Percentiles rank a stretch among this genome's conserved stretches.
Evolutionary conservation across 768 basidiomycete species (phyloP).

Genomic region (Nidula microcarpa): DNA sequence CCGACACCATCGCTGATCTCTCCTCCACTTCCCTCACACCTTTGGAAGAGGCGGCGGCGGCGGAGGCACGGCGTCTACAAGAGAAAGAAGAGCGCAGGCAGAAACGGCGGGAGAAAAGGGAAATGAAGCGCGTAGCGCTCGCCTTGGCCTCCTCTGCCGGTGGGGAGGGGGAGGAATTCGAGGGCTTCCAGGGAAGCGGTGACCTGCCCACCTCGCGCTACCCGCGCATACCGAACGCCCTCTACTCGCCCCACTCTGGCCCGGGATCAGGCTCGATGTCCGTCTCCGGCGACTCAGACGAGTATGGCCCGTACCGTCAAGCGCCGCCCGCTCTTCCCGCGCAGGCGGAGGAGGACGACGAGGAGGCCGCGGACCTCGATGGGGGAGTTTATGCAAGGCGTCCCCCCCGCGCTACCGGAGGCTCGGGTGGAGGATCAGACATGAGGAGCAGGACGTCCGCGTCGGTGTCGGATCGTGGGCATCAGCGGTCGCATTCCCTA

Average conservation of each 20-base stretch:
- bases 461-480: constrained; percentile 24
- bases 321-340: neutral
- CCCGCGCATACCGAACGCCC: too few species aligned
- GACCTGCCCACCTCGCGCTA: too few species aligned
- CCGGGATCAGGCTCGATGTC: too few species aligned
- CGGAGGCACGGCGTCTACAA: constrained; percentile 33
- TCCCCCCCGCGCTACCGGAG: constrained; percentile 14
- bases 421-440: constrained; percentile 44
- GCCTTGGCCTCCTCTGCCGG: constrained; percentile 32
- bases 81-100: constrained; percentile 50
- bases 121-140: constrained; percentile 27
- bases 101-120: constrained; percentile 29
- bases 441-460: constrained; percentile 61
- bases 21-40: constrained; percentile 21
- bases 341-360: constrained; percentile 32
- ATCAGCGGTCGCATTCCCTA: too few species aligned
- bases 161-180: constrained; percentile 41
- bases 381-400: constrained; percentile 49
- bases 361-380: constrained; percentile 57
- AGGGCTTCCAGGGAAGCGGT: constrained; percentile 56
- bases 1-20: constrained; percentile 50
- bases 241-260: too few species aligned
- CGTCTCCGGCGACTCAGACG: too few species aligned
- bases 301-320: too few species aligned
- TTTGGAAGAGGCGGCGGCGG: constrained; percentile 13